phyloP scores from a whole-genome alignment of 1,284 basidiomycete species.

The Moesziomyces parantarcticus region DNA sequence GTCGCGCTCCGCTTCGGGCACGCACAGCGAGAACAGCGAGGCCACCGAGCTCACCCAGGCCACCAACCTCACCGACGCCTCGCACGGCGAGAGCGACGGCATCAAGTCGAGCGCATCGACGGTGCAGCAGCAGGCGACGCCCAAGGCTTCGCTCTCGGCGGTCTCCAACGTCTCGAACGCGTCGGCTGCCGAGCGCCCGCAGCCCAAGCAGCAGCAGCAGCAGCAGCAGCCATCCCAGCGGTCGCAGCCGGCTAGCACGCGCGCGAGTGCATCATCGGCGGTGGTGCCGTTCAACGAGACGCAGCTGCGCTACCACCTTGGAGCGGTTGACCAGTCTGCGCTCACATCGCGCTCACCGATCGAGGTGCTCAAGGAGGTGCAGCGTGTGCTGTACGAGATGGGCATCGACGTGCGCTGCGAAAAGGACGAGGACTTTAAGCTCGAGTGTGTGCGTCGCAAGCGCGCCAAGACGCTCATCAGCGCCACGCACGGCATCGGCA shows the following conservation, averaged over 20 bases:
- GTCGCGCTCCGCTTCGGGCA: constrained; percentile 63
- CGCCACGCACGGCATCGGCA: constrained; percentile 57
- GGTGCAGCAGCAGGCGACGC: constrained; percentile 59
- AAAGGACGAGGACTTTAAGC: constrained; percentile 77
- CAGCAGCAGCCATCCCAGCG: too few species aligned
- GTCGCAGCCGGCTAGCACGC: constrained; percentile 11
- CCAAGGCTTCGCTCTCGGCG: constrained; percentile 48
- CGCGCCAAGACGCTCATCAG: constrained; percentile 57
- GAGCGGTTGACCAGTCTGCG: constrained; percentile 90
- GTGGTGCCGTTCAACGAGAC: constrained; percentile 70
- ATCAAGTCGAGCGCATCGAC: constrained; percentile 57
- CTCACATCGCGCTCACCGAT: constrained; percentile 85
- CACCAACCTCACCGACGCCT: constrained; percentile 35
- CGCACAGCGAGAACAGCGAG: constrained; percentile 62
- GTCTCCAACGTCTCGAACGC: constrained; percentile 34
- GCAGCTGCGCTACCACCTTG: constrained; percentile 83
- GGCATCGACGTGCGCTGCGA: constrained; percentile 85
- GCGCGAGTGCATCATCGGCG: constrained; percentile 4
- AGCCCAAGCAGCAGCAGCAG: constrained; percentile 14
- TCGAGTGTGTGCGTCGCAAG: constrained; percentile 65
- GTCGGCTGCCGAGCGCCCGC: constrained; percentile 12
- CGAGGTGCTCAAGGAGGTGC: constrained; percentile 87
- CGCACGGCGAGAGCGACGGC: constrained; percentile 28
- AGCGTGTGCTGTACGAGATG: constrained; percentile 83
- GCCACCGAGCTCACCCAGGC: constrained; percentile 45